Evolutionary conservation across 352 stramenopile species (phyloP), one percentile per base, ranked within the genome.

Genomic region (Globisporangium spiculum): DNA sequence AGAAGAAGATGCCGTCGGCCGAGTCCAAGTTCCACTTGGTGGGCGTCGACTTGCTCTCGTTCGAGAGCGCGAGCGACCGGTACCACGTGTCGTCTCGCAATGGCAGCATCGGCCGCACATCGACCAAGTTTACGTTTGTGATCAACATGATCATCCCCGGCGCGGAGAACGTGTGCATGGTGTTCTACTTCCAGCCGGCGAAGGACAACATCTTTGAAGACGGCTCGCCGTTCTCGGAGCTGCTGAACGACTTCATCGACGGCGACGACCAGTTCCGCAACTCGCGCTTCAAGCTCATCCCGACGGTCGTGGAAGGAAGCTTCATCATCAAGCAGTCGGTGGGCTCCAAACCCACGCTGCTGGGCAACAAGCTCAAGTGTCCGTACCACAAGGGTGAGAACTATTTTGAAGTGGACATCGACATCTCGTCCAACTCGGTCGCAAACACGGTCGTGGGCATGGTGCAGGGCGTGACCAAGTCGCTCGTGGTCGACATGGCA

Each of bases 221-320:
- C 55, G 86, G 87, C 65, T 96, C 91, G 41, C 74, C 89, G 7
- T 96, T 97, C 68, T 96, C 87, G 18, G 87, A 94, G 63, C 75
- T 97, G 55, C 75, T 96, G 22, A 94, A 94, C 62, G 86, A 93
- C 66, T 98, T 98, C 30, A 84, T 97, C 30, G 97, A 98, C 76
- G 96, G 94, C 60, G 91, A 97, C 71, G 96, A 99, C 75, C 72
- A 82, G 58, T 98, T 98, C 74, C 91, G 97, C 32, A 98, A 99
- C 75, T 94, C 91, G 55, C 95, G 96, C 16, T 99, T 99, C 81
- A 99, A 99, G 83, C 79, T 99, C 59, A 99, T 99, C 71, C 97
- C 97, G 27, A 96, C 89, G 8, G 83, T 99, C 65, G 90, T 98
- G 5, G 94, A 99, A 71, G 97, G 97, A 12, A 98, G 97, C 78